Base-by-base conservation (phyloP, 2,329 filamentous ascomycete genomes). In the Calonectria pteridis region DNA sequence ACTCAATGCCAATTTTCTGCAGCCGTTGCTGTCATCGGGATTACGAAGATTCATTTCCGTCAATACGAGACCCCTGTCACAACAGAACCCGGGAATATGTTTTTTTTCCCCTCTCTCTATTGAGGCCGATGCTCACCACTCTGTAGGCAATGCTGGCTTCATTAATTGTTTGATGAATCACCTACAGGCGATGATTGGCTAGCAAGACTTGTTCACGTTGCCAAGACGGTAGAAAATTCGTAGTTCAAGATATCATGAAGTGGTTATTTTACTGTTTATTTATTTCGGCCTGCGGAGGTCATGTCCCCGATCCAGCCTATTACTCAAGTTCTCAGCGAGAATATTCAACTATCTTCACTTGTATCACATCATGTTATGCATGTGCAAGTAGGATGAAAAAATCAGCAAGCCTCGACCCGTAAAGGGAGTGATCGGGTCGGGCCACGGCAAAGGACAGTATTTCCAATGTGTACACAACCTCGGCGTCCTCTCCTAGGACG, bases 331-430 rank as follows among this genome's bases (percentile, higher is more conserved):
- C 59, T 51, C 40, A 50, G 10, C 33, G 31, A 50, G 58, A 67
- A 58, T 51, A 55, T 62, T 40, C n/a, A 29, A 65, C 59, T 53
- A 46, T 26, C 64, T 71, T 67, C 31, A 70, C 43, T 72, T 43
- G 67, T 53, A 18, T 67, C 23, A 59, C 50, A 72, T 65, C 63
- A 69, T 67, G 67, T 43, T 66, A 58, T 67, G 50, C 63, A 72
- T 65, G 51, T 58, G 26, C 46, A 53, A 26, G 53, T 26, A 20
- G n/a, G 33, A 31, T n/a, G 55, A 67, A 64, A 46, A 49, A 64
- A 43, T 58, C 40, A 33, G 58, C 50, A 64, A 16, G 49, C n/a
- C 16, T 29, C 6, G 59, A 35, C 50, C 66, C 59, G 53, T 43
- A 67, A 70, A 59, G 72, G 66, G 55, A 43, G 59, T 69, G 63